Base-by-base conservation (phyloP, 106 monocot species). In the Dactylorhiza incarnata region DNA sequence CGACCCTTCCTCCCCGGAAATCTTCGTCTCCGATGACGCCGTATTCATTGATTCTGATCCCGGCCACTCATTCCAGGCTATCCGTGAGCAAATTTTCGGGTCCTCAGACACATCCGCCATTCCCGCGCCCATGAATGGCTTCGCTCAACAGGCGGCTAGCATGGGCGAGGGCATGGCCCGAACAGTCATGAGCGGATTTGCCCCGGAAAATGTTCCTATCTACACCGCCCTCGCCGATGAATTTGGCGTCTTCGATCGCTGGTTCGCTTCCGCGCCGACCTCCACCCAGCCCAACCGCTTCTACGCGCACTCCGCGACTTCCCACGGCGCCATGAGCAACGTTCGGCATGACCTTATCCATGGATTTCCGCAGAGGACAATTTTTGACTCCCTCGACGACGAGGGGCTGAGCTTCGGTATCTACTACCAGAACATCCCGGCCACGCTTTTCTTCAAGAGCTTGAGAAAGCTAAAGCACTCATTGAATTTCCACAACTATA, bases 391-490 rank as follows among this genome's bases (percentile, higher is more conserved):
- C 14, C 83, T 93, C 50, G 78, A 90, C 47, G 87, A 90, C 56
- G 69, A 87, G 16, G 85, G 82, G 44, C 83, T 90, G 22, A 72
- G 66, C 66, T 90, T 88, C 58, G 90, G 90, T 61, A 82, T 93
- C 66, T 93, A 93, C 79, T 93, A 93, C 82, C 93, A 93, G 84
- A 93, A 93, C 81, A 84, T 93, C 76, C 93, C 93, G 13, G 93
- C 93, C 65, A 76, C 76, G 0, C 85, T 93, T 80, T 93, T 93
- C 82, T 86, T 86, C 84, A 85, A 88, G 79, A 90, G 84, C 84
- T 81, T 93, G 2, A 78, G 93, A 55, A 81, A 82, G 75, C 80
- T 93, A 19, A 93, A 93, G 86, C 43, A 90, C 71, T 5, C 86
- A 44, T 7, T 74, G 76, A 93, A 78, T 55, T 93, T 93, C 82